phyloP scores from a whole-genome alignment of 371 early-diverging fungal species.

The Apophysomyces ossiformis region DNA sequence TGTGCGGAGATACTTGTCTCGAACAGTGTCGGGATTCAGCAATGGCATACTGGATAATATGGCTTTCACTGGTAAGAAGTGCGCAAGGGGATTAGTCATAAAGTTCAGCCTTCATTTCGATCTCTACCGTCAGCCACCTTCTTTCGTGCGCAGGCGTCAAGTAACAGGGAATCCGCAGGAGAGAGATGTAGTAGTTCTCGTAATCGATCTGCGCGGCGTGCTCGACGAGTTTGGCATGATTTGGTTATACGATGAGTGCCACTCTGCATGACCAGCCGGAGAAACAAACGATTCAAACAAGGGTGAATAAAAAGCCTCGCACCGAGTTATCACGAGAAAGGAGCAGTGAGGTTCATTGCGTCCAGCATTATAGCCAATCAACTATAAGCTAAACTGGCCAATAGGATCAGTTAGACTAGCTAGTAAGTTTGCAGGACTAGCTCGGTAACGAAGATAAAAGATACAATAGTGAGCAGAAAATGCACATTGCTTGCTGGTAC shows the following conservation, averaged over 20 bases:
- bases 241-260: conserved; percentile 40
- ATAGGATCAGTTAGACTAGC: too few species aligned
- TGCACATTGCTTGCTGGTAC: too few species aligned
- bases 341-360: too few species aligned
- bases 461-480: too few species aligned
- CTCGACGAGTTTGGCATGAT: conserved; percentile 31
- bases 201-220: conserved; percentile 29
- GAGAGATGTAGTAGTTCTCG: conserved; percentile 38
- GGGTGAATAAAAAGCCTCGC: too few species aligned
- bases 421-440: too few species aligned
- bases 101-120: neutral
- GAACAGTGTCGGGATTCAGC: conserved; percentile 47
- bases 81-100: neutral
- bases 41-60: conserved; percentile 33
- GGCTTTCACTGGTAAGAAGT: conserved; percentile 29
- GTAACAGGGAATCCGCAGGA: conserved; percentile 32
- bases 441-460: too few species aligned
- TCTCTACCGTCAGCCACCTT: conserved; percentile 35
- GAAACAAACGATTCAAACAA: neutral
- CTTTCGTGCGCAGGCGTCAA: conserved; percentile 47
- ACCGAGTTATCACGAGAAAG: too few species aligned
- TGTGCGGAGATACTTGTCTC: conserved; percentile 47
- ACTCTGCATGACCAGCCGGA: conserved; percentile 17
- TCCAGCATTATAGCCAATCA: too few species aligned
- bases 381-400: too few species aligned